A percentile compares a stretch with the other conserved stretches of the same genome.
These are phyloP conservation scores for Gymnopus androsaceus DNA, from an alignment of 1,284 basidiomycete species.

Conservation along the genomic window DNA sequence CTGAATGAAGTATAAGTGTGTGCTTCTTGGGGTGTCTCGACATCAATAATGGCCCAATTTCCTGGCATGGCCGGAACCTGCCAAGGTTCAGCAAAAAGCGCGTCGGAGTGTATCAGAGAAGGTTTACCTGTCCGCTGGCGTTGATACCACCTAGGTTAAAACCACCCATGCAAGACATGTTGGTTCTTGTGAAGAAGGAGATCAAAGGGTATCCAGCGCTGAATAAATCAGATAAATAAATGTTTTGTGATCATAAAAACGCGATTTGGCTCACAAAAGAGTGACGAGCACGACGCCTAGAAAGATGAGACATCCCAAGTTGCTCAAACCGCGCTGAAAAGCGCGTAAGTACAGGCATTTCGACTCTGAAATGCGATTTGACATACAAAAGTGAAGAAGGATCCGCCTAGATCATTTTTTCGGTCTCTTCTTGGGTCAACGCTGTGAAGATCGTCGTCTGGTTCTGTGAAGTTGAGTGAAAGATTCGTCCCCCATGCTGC, in stretches of 20 bases:
- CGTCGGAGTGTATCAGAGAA: slow-evolving; percentile 36
- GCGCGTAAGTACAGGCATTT: no score
- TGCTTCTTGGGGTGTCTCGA: slow-evolving; percentile 67
- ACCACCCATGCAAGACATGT: slow-evolving; percentile 57
- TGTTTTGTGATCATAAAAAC: no score
- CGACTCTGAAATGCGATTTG: no score
- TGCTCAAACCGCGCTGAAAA: slow-evolving; percentile 71
- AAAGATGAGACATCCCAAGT: slow-evolving; percentile 76
- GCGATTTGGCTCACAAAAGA: slow-evolving; percentile 62
- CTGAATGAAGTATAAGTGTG: slow-evolving; percentile 62
- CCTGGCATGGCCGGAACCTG: slow-evolving; percentile 68
- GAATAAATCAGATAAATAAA: slow-evolving; percentile 12
- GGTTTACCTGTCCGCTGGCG: slow-evolving; percentile 69
- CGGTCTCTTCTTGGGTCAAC: slow-evolving; percentile 74
- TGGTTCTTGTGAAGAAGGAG: slow-evolving; percentile 58
- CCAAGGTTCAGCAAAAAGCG: slow-evolving; percentile 38
- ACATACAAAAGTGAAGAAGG: slow-evolving; percentile 72
- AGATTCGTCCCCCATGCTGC: slow-evolving; percentile 67
- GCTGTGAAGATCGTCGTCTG: slow-evolving; percentile 74
- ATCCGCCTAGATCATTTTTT: slow-evolving; percentile 59
- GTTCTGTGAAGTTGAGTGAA: slow-evolving; percentile 53
- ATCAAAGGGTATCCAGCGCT: slow-evolving; percentile 85
- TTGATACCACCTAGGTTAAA: slow-evolving; percentile 85
- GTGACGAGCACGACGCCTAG: slow-evolving; percentile 62
- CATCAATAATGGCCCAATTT: slow-evolving; percentile 74